Conservation (phyloP, 2,329 filamentous ascomycete genomes). For the Parafenestella ontariensis region DNA sequence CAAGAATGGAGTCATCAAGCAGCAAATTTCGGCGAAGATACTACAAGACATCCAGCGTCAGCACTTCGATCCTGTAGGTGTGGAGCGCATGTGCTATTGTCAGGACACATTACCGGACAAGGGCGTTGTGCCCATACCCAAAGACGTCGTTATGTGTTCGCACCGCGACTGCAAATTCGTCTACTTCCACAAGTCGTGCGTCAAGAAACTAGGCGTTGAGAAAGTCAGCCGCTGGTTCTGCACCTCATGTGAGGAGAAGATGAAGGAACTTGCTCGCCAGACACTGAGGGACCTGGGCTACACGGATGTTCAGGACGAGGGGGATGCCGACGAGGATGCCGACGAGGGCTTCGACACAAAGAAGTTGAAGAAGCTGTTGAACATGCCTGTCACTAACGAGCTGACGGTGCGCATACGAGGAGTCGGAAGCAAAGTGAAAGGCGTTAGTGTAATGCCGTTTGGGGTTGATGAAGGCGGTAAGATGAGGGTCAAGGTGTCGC, state of each 20-base stretch:
- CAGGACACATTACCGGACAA: slow-evolving; percentile 1
- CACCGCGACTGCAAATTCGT: slow-evolving; percentile 21
- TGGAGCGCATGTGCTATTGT: slow-evolving; percentile 31
- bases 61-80: background rate
- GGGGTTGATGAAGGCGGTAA: background rate
- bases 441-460: background rate
- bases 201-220: slow-evolving; percentile 24
- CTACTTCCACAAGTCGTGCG: slow-evolving; percentile 32
- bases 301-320: slow-evolving; percentile 8
- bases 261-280: slow-evolving; percentile 17
- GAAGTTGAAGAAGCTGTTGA: background rate
- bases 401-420: background rate
- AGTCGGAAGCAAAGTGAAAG: background rate
- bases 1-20: slow-evolving; percentile 18
- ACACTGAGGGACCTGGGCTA: slow-evolving; percentile 9
- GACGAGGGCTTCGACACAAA: background rate
- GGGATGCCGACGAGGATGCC: background rate
- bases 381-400: background rate
- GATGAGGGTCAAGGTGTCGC: background rate
- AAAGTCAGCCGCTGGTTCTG: slow-evolving; percentile 37
- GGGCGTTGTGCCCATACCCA: background rate
- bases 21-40: slow-evolving; percentile 5
- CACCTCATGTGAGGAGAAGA: slow-evolving; percentile 24
- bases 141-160: slow-evolving; percentile 21
- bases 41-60: slow-evolving; percentile 15